Percentiles rank a stretch among this genome's conserved stretches.
Conservation (phyloP, 371 early-diverging fungal genomes). For the Mucor irregularis region DNA sequence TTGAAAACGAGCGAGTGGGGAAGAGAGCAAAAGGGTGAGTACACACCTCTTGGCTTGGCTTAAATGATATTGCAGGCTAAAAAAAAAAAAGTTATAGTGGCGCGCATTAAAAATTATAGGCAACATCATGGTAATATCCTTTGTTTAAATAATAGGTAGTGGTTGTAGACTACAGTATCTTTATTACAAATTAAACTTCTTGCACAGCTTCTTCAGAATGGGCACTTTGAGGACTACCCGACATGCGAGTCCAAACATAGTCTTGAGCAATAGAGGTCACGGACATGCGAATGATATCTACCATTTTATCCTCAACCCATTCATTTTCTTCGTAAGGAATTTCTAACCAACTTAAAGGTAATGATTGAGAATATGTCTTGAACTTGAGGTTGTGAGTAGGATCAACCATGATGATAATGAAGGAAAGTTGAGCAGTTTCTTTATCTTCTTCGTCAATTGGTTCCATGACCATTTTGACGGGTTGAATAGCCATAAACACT, state of each 20-base stretch:
- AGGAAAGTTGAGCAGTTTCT: conserved; percentile 43
- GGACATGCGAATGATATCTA: conserved; percentile 55
- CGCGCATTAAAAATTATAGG: no score
- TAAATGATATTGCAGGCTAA: no score
- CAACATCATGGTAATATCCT: no score
- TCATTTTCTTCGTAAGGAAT: conserved; percentile 69
- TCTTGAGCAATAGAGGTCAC: conserved; percentile 66
- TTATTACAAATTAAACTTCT: conserved; percentile 15
- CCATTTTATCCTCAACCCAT: conserved; percentile 71
- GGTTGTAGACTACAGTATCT: no score
- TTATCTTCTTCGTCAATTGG: conserved; percentile 27
- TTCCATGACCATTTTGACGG: conserved; percentile 38
- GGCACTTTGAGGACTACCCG: conserved; percentile 21
- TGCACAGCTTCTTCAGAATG: background rate
- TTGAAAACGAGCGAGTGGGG: background rate
- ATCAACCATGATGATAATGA: conserved; percentile 56
- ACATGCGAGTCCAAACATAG: conserved; percentile 73
- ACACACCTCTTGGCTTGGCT: no score
- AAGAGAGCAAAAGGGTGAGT: background rate
- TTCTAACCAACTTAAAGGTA: conserved; percentile 62
- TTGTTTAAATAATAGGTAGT: no score
- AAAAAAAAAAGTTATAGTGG: no score
- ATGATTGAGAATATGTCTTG: conserved; percentile 59
- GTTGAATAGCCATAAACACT: conserved; percentile 68
- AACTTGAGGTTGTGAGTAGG: conserved; percentile 64